Evolutionary conservation across 768 basidiomycete species (phyloP).

Genomic region (Sarcomyxa edulis): DNA sequence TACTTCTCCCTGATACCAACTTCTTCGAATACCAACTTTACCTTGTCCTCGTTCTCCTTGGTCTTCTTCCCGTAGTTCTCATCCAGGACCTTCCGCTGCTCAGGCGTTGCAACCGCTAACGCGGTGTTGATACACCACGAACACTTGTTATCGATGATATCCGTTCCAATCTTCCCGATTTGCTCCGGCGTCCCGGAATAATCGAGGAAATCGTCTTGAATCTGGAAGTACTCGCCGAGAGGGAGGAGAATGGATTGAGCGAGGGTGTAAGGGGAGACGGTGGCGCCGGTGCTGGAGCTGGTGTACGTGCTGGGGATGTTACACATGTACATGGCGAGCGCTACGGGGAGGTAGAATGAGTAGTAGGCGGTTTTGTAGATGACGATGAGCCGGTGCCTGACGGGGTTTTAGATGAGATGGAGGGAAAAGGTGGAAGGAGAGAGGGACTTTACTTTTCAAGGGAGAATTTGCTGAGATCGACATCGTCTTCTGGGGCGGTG

Average conservation of each 20-base stretch:
- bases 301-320: constrained; percentile 50
- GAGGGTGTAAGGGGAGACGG: constrained; percentile 58
- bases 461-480: constrained; percentile 87
- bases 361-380: constrained; percentile 98
- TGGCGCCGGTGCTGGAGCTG: constrained; percentile 14
- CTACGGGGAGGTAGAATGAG: constrained; percentile 98
- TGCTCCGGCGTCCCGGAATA: constrained; percentile 85
- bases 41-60: constrained; percentile 40
- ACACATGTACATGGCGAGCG: constrained; percentile 83
- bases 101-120: constrained; percentile 47
- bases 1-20: constrained; percentile 66
- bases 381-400: constrained; percentile 86
- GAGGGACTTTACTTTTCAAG: constrained; percentile 60
- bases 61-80: constrained; percentile 49
- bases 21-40: constrained; percentile 64
- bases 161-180: constrained; percentile 96
- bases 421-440: neutral
- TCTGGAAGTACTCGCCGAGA: constrained; percentile 97
- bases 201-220: constrained; percentile 97
- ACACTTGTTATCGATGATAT: constrained; percentile 99
- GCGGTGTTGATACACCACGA: constrained; percentile 94
- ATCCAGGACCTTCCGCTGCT: constrained; percentile 55
- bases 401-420: neutral
- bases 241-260: constrained; percentile 82
- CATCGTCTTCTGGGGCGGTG: constrained; percentile 86